These are phyloP conservation scores for Agaricus subrufescens DNA, from an alignment of 768 basidiomycete species.

Conservation along the genomic window DNA sequence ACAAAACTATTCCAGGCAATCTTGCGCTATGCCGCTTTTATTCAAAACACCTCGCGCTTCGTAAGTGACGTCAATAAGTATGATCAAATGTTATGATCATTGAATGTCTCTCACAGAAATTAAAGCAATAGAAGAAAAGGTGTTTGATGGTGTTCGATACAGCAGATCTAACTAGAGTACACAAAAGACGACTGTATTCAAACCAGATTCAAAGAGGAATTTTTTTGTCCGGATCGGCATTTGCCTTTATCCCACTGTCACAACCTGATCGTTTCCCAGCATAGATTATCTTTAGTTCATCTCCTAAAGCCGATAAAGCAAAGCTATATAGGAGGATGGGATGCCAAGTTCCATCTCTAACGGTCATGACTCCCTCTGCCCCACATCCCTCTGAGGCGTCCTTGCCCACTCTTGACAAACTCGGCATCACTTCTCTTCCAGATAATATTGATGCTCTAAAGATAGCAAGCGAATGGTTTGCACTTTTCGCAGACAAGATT, in stretches of 20 bases:
- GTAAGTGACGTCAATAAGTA: constrained; percentile 31
- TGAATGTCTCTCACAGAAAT: constrained; percentile 37
- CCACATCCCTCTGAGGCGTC: constrained; percentile 19
- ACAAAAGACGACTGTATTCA: background rate
- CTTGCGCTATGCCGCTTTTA: constrained; percentile 45
- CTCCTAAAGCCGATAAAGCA: background rate
- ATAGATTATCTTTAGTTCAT: background rate
- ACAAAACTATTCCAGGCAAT: constrained; percentile 33
- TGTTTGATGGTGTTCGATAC: constrained; percentile 23
- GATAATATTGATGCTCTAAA: constrained; percentile 27
- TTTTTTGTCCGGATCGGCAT: constrained; percentile 12
- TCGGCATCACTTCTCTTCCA: constrained; percentile 22
- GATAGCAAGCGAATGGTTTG: constrained; percentile 24
- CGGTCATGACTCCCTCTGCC: background rate
- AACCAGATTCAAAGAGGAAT: background rate
- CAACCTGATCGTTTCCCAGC: too few relatives aligned
- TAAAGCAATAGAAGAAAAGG: constrained; percentile 49
- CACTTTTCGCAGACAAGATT: constrained; percentile 15
- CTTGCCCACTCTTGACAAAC: constrained; percentile 25
- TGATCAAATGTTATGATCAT: too few relatives aligned
- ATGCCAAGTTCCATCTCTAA: background rate
- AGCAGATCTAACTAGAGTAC: constrained; percentile 3
- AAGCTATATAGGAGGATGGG: background rate
- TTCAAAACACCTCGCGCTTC: constrained; percentile 58
- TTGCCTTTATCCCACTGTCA: background rate